Evolutionary conservation across 148 eudicot species (phyloP).

Genomic region (Nepenthes mirabilis): DNA sequence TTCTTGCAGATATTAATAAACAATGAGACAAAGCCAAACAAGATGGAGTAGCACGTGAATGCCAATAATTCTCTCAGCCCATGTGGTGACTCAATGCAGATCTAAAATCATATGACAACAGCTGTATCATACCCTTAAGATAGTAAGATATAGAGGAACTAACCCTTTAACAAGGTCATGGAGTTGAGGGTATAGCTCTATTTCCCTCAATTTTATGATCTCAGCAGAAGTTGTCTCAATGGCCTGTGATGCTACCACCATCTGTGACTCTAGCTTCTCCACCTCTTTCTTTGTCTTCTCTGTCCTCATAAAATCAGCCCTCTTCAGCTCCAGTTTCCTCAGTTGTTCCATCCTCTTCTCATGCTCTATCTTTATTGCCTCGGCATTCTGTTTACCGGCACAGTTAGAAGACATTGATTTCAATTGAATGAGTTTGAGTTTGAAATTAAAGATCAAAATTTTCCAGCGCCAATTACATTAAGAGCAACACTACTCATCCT

Average conservation of each 20-base stretch:
- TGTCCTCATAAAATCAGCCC: slow-evolving; percentile 64
- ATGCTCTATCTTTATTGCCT: slow-evolving; percentile 66
- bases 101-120: neutral
- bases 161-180: slow-evolving; percentile 86
- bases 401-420: too few relatives aligned
- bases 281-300: slow-evolving; percentile 90
- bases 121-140: neutral
- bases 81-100: neutral
- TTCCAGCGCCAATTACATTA: too few relatives aligned
- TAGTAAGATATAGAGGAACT: slow-evolving; percentile 1
- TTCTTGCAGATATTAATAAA: too few relatives aligned
- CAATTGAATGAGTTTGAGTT: too few relatives aligned
- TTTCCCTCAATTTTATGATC: slow-evolving; percentile 77
- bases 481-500: too few relatives aligned
- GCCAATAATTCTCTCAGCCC: slow-evolving; percentile 3
- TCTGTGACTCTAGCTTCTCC: slow-evolving; percentile 67
- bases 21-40: neutral
- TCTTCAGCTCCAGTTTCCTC: slow-evolving; percentile 78
- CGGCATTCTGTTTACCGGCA: slow-evolving; percentile 41
- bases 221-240: slow-evolving; percentile 78
- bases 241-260: slow-evolving; percentile 76
- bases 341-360: slow-evolving; percentile 59
- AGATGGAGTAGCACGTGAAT: slow-evolving; percentile 12
- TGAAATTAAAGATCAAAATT: too few relatives aligned
- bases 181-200: slow-evolving; percentile 88